Percentiles rank a stretch among this genome's conserved stretches.
Evolutionary conservation across 768 basidiomycete species (phyloP).

Genomic region (Xanthoconium purpureum): DNA sequence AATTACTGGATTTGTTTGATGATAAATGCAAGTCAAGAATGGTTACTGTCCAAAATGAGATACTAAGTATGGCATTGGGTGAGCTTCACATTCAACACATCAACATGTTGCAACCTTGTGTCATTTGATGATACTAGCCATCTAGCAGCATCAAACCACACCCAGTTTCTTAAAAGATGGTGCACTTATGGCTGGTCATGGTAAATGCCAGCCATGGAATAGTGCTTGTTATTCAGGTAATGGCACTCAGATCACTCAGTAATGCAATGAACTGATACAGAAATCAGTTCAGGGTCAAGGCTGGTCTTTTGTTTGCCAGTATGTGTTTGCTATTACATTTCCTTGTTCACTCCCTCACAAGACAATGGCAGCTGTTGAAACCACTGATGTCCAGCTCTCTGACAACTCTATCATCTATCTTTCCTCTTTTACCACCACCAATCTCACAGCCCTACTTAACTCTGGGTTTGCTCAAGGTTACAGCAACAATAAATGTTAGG

Average conservation of each 20-base stretch:
- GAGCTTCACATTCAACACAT: too few relatives aligned
- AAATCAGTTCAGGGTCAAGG: not conserved
- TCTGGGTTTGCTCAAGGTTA: not conserved
- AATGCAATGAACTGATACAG: not conserved
- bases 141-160: too few relatives aligned
- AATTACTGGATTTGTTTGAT: not conserved
- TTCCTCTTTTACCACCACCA: not conserved
- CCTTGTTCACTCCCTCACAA: not conserved
- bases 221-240: not conserved
- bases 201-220: not conserved
- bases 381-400: not conserved
- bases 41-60: too few relatives aligned
- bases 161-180: not conserved
- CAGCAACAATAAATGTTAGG: not conserved
- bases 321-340: not conserved
- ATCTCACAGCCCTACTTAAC: not conserved
- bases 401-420: not conserved
- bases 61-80: too few relatives aligned
- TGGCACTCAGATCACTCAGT: too few relatives aligned
- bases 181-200: not conserved
- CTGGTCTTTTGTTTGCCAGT: not conserved
- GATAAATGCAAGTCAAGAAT: too few relatives aligned
- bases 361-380: not conserved
- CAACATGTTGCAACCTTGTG: too few relatives aligned
- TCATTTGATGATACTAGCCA: too few relatives aligned